Percentiles rank a stretch among this genome's conserved stretches.
phyloP scores from a whole-genome alignment of 1,284 basidiomycete species.

The Tremellales sp. region DNA sequence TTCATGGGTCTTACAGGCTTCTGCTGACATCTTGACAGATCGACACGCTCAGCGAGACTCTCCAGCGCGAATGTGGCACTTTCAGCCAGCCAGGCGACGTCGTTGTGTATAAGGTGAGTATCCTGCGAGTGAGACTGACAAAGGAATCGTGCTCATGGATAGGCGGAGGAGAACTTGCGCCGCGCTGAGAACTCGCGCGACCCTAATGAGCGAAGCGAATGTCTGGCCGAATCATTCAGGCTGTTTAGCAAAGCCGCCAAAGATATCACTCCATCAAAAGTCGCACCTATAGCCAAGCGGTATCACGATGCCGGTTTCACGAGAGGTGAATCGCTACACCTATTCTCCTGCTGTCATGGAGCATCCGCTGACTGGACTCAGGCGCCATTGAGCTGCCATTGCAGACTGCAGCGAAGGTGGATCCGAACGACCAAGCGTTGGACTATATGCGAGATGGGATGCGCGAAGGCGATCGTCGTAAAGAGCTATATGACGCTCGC shows the following conservation, averaged over 20 bases:
- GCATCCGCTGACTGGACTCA: conserved; percentile 28
- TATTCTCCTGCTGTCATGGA: not conserved
- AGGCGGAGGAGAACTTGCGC: conserved; percentile 91
- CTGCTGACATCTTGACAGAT: conserved; percentile 59
- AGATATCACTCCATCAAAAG: not conserved
- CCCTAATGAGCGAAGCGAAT: conserved; percentile 65
- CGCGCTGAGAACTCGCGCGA: conserved; percentile 80
- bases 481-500: conserved; percentile 60
- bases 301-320: not conserved
- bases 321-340: not conserved
- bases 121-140: too few species aligned
- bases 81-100: conserved; percentile 99
- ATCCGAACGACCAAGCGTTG: conserved; percentile 69
- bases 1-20: not conserved
- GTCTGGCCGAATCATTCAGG: conserved; percentile 74
- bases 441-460: conserved; percentile 71
- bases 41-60: conserved; percentile 89
- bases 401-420: conserved; percentile 73
- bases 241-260: conserved; percentile 78
- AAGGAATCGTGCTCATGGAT: conserved; percentile 4
- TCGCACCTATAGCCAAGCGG: not conserved
- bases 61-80: conserved; percentile 91
- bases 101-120: conserved; percentile 87
- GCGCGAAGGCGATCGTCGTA: conserved; percentile 59
- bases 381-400: conserved; percentile 85